Conservation (phyloP, 2,329 filamentous ascomycete genomes). For the Colletotrichum paranaense region DNA sequence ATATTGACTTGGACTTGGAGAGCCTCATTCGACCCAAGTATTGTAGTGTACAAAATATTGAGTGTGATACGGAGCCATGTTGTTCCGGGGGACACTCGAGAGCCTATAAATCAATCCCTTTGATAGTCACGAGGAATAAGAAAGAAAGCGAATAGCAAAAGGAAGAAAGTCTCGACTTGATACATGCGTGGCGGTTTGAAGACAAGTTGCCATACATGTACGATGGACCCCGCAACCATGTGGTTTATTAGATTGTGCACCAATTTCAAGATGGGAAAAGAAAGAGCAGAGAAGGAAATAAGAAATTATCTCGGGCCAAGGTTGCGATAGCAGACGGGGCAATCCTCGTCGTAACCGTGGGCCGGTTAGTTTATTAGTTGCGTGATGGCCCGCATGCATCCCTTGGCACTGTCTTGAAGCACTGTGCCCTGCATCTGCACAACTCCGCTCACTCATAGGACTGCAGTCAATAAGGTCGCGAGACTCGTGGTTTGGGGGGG, state of each 20-base stretch:
- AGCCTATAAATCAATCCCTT: neutral
- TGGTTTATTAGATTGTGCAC: neutral
- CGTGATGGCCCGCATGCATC: no score
- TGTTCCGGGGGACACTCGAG: neutral
- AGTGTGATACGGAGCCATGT: neutral
- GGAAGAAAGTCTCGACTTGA: no score
- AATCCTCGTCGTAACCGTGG: neutral
- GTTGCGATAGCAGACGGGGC: neutral
- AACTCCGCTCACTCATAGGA: neutral
- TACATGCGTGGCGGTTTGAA: neutral
- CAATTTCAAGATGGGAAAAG: neutral
- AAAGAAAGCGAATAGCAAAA: neutral
- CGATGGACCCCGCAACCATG: no score
- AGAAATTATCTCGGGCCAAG: neutral
- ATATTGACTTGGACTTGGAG: neutral
- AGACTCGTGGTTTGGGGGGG: neutral
- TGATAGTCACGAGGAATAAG: neutral
- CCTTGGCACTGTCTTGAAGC: neutral
- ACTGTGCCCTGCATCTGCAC: neutral
- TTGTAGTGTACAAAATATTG: neutral
- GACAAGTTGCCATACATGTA: neutral
- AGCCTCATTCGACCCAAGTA: neutral
- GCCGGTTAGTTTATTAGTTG: neutral
- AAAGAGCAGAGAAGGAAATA: neutral
- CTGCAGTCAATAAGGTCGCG: no score